Base-by-base conservation (phyloP, 805 yeast genomes). In the Ogataea nitratoaversa region DNA sequence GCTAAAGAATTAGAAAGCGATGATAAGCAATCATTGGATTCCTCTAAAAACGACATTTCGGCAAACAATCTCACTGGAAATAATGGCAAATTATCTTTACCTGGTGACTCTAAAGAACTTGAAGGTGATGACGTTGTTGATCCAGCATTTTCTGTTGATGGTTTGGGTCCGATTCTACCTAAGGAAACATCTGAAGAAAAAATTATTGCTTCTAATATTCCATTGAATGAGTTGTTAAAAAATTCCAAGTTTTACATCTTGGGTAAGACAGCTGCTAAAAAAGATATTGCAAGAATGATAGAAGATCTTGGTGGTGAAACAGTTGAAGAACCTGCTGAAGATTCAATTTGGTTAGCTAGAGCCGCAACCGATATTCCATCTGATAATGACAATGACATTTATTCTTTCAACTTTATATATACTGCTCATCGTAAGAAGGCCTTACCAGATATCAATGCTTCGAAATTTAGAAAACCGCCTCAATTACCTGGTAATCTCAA, bases 221-320 rank as follows among this genome's bases (percentile, higher is more conserved):
- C 31, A 22, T 20, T 23, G 13, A 29, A 32, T 23, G 34, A 30
- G 17, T 14, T 36, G 17, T 30, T 36, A 13, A 36, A 27, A 17
- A 31, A 18, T 28, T 18, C 30, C 3, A 32, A 27, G 8, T 56
- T 55, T 32, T 46, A 37, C 20, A 19, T 59, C 8, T 31, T 57
- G 14, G 50, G 52, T 24, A 37, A 32, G 14, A 29, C 48, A 3
- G 31, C 34, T 8, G 41, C 52, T 5, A 47, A 37, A 19, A 41
- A 38, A 16, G 50, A 49, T 14, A 41, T 57, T 6, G 30, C 37
- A 13, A 30, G 40, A 20, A 43, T 54, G 43, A 49, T 56, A 24
- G 30, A 40, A 30, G 42, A 46, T 8, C 37, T 53, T 11, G 63
- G 63, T 25, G 63, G 62, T 16, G 29, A 34, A 14, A 30, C 54